Base-by-base conservation (phyloP, 75 land plant genomes). In the Cunninghamia lanceolata region DNA sequence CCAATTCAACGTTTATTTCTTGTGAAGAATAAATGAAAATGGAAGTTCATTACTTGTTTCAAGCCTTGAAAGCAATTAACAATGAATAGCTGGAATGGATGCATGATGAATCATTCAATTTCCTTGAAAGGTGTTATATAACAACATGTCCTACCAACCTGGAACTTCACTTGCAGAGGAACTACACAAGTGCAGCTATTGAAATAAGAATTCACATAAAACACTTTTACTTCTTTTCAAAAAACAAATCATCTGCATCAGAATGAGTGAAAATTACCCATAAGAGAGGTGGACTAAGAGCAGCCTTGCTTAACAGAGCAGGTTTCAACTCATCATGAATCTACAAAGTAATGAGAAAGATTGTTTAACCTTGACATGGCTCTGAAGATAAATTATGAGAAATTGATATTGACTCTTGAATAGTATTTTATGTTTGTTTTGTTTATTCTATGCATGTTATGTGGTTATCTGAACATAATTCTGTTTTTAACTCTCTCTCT, bases 291-390 rank as follows among this genome's bases (percentile, higher is more conserved):
- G 89, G 28, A 98, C 87, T 90, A 94, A 86, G 74, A 71, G 79
- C 94, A 86, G 95, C 99, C 85, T 95, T 92, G 82, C 86, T 93
- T 39, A 93, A 35, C 13, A 95, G 83, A 38, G 90, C 83, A 43
- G 95, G 91, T 74, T 98, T 94, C 47, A 98, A 86, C 86, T 98
- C 99, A 90, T 98, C 99, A 91, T 98, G 99, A 14, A 98, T 97
- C 99, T 97, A 85, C 66, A 39, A 35, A 16, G 83, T 6, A 36
- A 81, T 38, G 79, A 76, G 6, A 4, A 76, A 39, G 32, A 83
- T 13, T 52, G 0, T 40, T 32, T 75, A 75, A 15, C 7, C 82
- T 21, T 75, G n/a, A n/a, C n/a, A n/a, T n/a, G n/a, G n/a, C n/a
- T n/a, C n/a, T n/a, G n/a, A n/a, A n/a, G n/a, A n/a, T n/a, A n/a